Percentiles rank a stretch among this genome's conserved stretches.
Evolutionary conservation across 2,329 filamentous ascomycete species (phyloP).

Genomic region (Sporothrix sp.): DNA sequence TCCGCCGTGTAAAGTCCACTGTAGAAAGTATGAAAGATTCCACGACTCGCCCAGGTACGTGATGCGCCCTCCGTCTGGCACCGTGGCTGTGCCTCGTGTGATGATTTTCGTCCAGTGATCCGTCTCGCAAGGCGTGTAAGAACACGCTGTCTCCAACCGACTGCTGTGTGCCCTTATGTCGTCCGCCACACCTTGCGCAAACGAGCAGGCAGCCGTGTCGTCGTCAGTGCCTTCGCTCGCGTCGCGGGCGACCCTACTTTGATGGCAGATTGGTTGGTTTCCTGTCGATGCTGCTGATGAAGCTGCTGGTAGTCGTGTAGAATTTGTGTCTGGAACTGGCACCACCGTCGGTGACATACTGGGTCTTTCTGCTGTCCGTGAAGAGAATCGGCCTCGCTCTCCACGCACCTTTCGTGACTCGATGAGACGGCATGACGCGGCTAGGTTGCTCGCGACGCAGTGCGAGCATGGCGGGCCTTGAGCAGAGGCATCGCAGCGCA

Average conservation of each 20-base stretch:
- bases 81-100: not conserved
- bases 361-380: not conserved
- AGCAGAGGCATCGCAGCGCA: not conserved
- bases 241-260: no score
- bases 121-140: not conserved
- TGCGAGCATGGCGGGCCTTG: not conserved
- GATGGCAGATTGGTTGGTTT: not conserved
- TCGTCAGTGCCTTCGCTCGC: no score
- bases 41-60: slow-evolving; percentile 1
- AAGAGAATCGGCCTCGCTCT: not conserved
- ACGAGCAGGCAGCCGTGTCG: not conserved
- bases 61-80: not conserved
- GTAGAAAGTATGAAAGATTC: slow-evolving; percentile 1
- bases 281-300: no score
- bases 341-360: not conserved
- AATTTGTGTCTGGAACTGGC: not conserved
- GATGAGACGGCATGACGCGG: not conserved
- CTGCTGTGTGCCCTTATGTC: no score
- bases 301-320: not conserved
- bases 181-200: no score
- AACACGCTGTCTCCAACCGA: no score
- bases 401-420: not conserved
- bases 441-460: not conserved
- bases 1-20: not conserved
- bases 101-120: slow-evolving; percentile 2